These are phyloP conservation scores for Annona squamosa DNA, from an alignment of 164 flowering plant species.

Conservation along the genomic window DNA sequence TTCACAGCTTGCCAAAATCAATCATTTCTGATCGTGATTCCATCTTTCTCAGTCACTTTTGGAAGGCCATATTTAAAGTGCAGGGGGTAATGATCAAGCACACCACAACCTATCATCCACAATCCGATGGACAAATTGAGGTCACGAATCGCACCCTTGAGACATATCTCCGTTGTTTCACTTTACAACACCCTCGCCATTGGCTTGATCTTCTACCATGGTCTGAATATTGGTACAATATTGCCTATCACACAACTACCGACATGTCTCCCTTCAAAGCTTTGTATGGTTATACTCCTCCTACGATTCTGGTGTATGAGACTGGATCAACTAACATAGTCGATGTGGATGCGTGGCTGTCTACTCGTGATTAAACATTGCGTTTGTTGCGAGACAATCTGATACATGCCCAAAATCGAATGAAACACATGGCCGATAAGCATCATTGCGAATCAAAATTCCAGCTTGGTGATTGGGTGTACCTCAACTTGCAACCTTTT, in stretches of 20 bases:
- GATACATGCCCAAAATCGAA: too few relatives aligned
- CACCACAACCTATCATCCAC: constrained; percentile 2
- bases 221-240: constrained; percentile 2
- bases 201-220: not conserved
- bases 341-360: too few relatives aligned
- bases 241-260: not conserved
- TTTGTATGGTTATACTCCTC: not conserved
- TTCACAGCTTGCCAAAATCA: constrained; percentile 5
- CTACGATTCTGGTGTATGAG: not conserved
- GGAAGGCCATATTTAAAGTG: constrained; percentile 3
- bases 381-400: too few relatives aligned
- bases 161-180: not conserved
- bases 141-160: not conserved
- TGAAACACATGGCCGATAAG: too few relatives aligned
- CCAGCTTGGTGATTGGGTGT: too few relatives aligned
- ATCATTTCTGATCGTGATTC: not conserved
- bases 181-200: not conserved
- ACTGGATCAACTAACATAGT: not conserved
- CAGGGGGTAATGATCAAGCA: not conserved
- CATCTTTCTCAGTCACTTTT: not conserved
- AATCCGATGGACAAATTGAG: not conserved
- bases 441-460: too few relatives aligned
- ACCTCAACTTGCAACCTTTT: too few relatives aligned
- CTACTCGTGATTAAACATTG: too few relatives aligned
- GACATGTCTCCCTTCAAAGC: not conserved